phyloP scores from a whole-genome alignment of 2,329 filamentous ascomycete genomes.

The Talaromyces sp. region DNA sequence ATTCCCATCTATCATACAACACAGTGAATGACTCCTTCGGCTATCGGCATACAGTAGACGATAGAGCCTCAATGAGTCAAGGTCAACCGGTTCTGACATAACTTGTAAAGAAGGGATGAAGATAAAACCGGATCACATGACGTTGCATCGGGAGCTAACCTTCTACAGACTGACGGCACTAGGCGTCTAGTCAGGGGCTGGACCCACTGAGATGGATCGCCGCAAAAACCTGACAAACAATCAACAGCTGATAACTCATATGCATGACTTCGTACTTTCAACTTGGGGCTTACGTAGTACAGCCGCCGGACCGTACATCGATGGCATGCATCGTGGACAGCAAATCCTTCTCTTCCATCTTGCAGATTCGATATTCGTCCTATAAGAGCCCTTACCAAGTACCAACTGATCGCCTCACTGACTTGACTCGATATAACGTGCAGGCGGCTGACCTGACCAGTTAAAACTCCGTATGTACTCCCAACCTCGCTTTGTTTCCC shows the following conservation, averaged over 20 bases:
- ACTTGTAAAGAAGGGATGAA: background rate
- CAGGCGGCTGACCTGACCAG: conserved; percentile 5
- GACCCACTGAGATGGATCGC: conserved; percentile 1
- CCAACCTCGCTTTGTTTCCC: conserved; percentile 5
- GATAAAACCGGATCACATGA: background rate
- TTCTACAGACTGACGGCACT: background rate
- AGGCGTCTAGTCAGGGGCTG: conserved; percentile 12
- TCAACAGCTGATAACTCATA: background rate
- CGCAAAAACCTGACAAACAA: background rate
- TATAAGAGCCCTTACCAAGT: background rate
- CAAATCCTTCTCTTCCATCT: background rate
- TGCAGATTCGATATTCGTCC: background rate
- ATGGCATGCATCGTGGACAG: background rate
- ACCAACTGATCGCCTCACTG: background rate
- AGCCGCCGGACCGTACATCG: background rate
- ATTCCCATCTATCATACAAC: background rate
- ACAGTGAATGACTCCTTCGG: background rate
- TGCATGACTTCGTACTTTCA: background rate
- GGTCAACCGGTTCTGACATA: background rate
- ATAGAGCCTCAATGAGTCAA: background rate
- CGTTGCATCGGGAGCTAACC: background rate
- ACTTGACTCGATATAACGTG: background rate
- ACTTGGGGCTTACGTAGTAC: background rate
- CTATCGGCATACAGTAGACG: background rate
- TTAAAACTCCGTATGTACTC: background rate